A percentile compares a stretch with the other conserved stretches of the same genome.
Evolutionary conservation across 2,329 filamentous ascomycete species (phyloP).

Genomic region (Orbilia blumenaviensis): DNA sequence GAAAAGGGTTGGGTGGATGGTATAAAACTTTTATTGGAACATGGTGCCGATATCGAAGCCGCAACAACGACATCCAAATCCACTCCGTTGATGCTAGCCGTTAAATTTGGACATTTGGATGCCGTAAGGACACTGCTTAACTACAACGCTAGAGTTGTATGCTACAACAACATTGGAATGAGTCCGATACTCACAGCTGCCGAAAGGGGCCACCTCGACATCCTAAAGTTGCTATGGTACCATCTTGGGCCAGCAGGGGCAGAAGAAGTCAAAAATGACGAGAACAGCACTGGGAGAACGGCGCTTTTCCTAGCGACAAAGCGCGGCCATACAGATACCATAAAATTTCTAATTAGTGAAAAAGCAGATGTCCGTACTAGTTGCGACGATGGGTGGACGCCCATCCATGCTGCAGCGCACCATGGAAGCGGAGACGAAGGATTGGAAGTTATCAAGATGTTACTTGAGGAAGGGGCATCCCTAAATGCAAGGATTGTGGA

Average conservation of each 20-base stretch:
- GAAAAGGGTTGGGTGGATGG: conserved; percentile 37
- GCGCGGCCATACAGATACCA: not conserved
- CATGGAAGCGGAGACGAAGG: not conserved
- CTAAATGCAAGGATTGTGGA: conserved; percentile 2
- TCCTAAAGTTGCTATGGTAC: conserved; percentile 2
- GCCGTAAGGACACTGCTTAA: conserved; percentile 25
- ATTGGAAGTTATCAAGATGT: not conserved
- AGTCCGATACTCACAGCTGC: conserved; percentile 11
- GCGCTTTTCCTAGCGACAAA: conserved; percentile 13
- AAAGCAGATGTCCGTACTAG: not conserved
- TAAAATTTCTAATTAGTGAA: not conserved
- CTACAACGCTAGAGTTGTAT: not conserved
- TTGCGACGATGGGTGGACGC: conserved; percentile 23
- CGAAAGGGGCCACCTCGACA: conserved; percentile 2
- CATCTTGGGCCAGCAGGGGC: not conserved
- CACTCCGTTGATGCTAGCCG: conserved; percentile 48
- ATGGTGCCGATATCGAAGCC: conserved; percentile 30
- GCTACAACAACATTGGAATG: conserved; percentile 20
- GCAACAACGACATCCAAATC: conserved; percentile 1
- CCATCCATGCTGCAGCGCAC: conserved; percentile 10
- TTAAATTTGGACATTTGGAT: conserved; percentile 27
- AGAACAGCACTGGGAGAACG: conserved; percentile 4
- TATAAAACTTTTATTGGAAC: conserved; percentile 29
- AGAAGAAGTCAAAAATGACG: not conserved
- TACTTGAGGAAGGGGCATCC: not conserved